Evolutionary conservation across 192 early-diverging fungal genomes (phyloP).

Genomic region (Kappamyces sp.): DNA sequence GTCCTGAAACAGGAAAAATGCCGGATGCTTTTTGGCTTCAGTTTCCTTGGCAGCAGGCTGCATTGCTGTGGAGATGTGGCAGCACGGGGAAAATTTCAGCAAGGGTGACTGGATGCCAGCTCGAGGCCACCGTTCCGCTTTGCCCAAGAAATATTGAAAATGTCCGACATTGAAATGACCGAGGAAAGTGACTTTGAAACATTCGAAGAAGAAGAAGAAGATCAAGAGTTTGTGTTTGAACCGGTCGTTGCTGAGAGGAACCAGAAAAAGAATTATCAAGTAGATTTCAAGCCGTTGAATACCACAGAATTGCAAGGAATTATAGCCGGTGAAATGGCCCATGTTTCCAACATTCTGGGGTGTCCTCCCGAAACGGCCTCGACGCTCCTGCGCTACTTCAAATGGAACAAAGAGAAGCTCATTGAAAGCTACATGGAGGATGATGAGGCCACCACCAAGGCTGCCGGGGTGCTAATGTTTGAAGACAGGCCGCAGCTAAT

Average conservation of each 20-base stretch:
- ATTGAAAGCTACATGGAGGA: slow-evolving; percentile 72
- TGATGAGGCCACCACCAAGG: slow-evolving; percentile 47
- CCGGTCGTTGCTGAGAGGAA: slow-evolving; percentile 55
- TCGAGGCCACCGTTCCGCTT: too few species aligned
- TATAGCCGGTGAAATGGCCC: slow-evolving; percentile 48
- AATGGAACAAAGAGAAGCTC: slow-evolving; percentile 82
- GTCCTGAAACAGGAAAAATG: too few species aligned
- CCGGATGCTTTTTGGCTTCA: too few species aligned
- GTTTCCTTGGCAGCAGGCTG: too few species aligned
- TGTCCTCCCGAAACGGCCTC: slow-evolving; percentile 60
- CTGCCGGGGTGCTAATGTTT: slow-evolving; percentile 67
- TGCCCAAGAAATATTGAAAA: background rate
- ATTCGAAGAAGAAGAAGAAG: slow-evolving; percentile 41
- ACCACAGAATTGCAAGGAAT: slow-evolving; percentile 52
- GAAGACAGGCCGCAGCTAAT: slow-evolving; percentile 30
- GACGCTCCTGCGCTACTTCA: slow-evolving; percentile 68
- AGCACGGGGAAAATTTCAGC: too few species aligned
- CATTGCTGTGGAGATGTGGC: too few species aligned
- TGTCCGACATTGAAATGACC: slow-evolving; percentile 16
- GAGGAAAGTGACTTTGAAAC: slow-evolving; percentile 30
- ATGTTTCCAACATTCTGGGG: slow-evolving; percentile 71
- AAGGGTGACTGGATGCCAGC: too few species aligned
- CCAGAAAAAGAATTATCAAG: slow-evolving; percentile 61
- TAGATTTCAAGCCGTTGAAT: slow-evolving; percentile 59
- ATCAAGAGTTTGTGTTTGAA: slow-evolving; percentile 51